Evolutionary conservation across 2,329 filamentous ascomycete species (phyloP).

Genomic region (Orbilia oligospora): DNA sequence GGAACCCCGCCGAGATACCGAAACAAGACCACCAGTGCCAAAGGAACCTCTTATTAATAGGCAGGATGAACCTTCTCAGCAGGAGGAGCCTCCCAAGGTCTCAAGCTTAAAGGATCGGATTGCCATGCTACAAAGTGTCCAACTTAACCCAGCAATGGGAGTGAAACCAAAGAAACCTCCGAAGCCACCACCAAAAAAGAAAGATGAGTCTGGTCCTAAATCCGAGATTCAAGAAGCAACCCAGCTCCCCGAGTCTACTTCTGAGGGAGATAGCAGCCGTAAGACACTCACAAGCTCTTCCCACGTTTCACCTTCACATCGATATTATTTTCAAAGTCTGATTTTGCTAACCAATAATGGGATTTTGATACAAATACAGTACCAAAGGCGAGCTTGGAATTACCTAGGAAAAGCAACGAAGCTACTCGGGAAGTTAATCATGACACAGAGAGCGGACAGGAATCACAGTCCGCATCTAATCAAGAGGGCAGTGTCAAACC

Average conservation of each 20-base stretch:
- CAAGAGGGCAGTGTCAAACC: conserved; percentile 67
- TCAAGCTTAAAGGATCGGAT: conserved; percentile 95
- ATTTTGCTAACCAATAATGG: neutral
- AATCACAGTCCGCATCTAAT: neutral
- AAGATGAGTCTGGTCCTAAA: conserved; percentile 64
- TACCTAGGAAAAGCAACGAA: conserved; percentile 12
- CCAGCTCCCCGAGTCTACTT: conserved; percentile 4
- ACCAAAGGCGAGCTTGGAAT: conserved; percentile 28
- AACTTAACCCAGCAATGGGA: conserved; percentile 87
- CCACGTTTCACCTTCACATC: neutral
- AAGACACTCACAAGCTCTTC: neutral
- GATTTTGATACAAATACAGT: neutral
- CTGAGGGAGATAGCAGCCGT: conserved; percentile 23
- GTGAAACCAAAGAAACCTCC: conserved; percentile 88
- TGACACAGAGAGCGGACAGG: conserved; percentile 4
- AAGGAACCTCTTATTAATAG: conserved; percentile 53
- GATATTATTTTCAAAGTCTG: neutral
- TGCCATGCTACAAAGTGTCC: conserved; percentile 91
- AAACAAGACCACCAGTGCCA: conserved; percentile 68
- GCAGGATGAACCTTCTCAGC: conserved; percentile 69
- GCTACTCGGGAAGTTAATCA: neutral
- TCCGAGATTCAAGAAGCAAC: conserved; percentile 21
- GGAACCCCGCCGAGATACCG: conserved; percentile 85
- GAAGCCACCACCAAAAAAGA: conserved; percentile 77
- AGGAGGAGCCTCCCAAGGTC: conserved; percentile 88